These are phyloP conservation scores for Russula emetica DNA, from an alignment of 768 basidiomycete genomes.

Conservation along the genomic window DNA sequence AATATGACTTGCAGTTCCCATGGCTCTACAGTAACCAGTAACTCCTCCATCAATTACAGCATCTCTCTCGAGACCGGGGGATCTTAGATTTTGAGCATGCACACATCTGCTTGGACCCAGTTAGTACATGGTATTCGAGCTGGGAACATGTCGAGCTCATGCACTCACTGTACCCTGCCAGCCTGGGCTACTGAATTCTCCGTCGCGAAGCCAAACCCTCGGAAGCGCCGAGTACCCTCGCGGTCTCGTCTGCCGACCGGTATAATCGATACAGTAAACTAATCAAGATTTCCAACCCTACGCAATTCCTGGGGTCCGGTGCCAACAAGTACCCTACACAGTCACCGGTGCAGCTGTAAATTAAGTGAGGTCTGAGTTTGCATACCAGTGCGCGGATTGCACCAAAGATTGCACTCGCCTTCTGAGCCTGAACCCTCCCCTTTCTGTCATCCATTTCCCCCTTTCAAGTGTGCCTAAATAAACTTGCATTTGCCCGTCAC, in stretches of 20 bases:
- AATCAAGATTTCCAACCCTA: background rate
- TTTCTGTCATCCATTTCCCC: background rate
- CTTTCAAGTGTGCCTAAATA: background rate
- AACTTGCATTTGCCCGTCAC: background rate
- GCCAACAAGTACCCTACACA: background rate
- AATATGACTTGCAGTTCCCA: no score
- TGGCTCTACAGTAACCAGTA: no score
- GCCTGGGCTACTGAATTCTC: no score
- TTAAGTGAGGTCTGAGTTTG: background rate
- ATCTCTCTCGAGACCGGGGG: no score
- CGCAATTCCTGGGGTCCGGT: no score
- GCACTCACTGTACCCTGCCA: no score
- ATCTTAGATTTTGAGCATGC: no score
- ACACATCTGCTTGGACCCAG: no score
- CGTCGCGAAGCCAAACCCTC: background rate
- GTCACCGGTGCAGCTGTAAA: background rate
- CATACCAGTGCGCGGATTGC: no score
- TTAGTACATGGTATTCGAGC: no score
- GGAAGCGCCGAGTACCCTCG: constrained; percentile 17
- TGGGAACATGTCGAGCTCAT: no score
- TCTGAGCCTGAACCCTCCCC: background rate
- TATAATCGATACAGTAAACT: background rate
- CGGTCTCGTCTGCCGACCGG: constrained; percentile 5
- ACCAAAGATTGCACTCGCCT: background rate
- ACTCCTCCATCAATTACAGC: no score